Evolutionary conservation across 139 green algal genomes (phyloP), one percentile per base, ranked within the genome.

Genomic region (Monoraphidium neglectum): DNA sequence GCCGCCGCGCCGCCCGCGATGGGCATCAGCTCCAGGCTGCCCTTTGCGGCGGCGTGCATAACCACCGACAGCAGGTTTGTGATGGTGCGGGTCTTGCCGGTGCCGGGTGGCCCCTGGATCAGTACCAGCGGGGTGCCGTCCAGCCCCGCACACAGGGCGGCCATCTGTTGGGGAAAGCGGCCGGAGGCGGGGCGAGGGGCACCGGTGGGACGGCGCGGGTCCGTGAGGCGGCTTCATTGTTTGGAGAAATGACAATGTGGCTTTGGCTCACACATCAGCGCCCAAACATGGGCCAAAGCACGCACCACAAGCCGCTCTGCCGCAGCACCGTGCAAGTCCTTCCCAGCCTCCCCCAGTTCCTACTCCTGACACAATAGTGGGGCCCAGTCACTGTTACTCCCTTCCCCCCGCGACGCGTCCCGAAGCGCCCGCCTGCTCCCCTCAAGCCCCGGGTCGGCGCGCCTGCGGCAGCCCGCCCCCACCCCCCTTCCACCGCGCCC

Each of bases 61-160:
- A 98, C 86, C 68, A 96, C 88, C 59, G 84, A 93, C n/a, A 98
- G 84, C 76, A 96, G 86, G 54, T 89, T 92, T 67, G 94, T 68
- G 72, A 97, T 95, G 63, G 93, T 97, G 68, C 87, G 90, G 1
- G 94, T 98, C 86, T 98, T 98, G 72, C 94, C 94, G 13, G 93
- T 98, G 49, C 56, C 79, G 49, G 75, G 88, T 0, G 88, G 90
- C 2, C 87, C 92, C 83, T 97, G 93, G 32, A 98, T 93, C 16
- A 97, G 86, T 43, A 95, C 90, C 43, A 97, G 84, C 13, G 89
- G 85, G 3, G 80, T 87, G 66, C 87, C 87, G 61, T 93, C 86
- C 57, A 97, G 80, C 0, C 92, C 91, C 1, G 87, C 82, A 15
- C 77, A 84, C 67, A 96, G 70, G 1, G 92, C 90, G n/a, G 76